Base-by-base conservation (phyloP, 352 stramenopile species). In the Pythium rishiriense region DNA sequence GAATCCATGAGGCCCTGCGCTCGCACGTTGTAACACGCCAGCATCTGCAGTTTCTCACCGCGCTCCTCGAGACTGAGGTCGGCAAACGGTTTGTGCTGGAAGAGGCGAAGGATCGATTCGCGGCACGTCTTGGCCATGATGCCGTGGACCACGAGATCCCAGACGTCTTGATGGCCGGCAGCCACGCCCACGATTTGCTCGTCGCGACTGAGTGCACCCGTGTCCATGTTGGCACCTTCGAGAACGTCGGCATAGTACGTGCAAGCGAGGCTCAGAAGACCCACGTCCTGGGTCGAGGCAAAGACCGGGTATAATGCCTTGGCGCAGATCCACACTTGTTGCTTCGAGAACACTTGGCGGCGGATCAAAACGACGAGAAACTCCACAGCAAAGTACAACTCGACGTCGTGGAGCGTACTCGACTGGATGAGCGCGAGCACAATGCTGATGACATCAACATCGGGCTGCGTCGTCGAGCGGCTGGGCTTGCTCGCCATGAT, bases 1-100 rank as follows among this genome's bases (percentile, higher is more conserved):
- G 81, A 62, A 37, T 93, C 85, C 28, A 91, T 61, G 1, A 91
- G 51, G 3, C 85, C 82, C 41, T 91, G 82, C 0, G 81, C 79
- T 57, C 82, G 67, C 8, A 90, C 83, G 51, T 87, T 86, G 56
- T 88, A 90, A 58, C 80, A 90, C 12, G 80, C 75, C 6, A 91
- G 56, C 50, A 83, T 78, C 28, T 88, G 76, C 9, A 85, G 53
- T 31, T 77, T 85, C 21, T 58, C 69, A 14, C 6, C 62, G 19
- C 51, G 62, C 0, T 39, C 2, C 0, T 64, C 56, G 14, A 33
- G 29, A 0, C 39, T 12, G 1, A 74, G 41, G 24, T 66, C 35
- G 2, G 54, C 45, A 22, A 77, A 65, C 28, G 28, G 25, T 24
- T 73, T 58, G 29, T 76, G 78, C 28, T 75, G 64, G 24, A 92